Evolutionary conservation across 768 basidiomycete genomes (phyloP), one percentile per base, ranked within the genome.

Genomic region (Tremella fuciformis): DNA sequence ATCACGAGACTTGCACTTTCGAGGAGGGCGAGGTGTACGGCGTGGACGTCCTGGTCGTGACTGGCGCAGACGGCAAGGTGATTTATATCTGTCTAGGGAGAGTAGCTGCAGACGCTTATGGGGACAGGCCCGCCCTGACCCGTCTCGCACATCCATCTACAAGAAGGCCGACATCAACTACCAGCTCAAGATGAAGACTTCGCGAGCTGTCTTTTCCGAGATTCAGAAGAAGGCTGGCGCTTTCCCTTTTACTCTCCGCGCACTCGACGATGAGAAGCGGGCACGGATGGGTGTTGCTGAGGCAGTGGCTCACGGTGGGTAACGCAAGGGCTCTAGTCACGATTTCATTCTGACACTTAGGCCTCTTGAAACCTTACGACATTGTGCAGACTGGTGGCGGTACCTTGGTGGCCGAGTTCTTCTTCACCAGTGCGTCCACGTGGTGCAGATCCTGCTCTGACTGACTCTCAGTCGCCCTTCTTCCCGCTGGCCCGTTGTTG

Each of bases 161-260:
- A 92, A 96, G 77, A 84, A 89, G 57, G 89, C 91, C 68, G 78
- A 79, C 58, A 68, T 77, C 80, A 93, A 89, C 40, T 98, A 98
- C 80, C 89, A 91, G 76, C 83, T 98, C 73, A 98, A 98, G 82
- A 87, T 94, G 86, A 97, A 94, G 82, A 94, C 88, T 63, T 93
- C 92, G 44, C 88, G 94, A 63, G 84, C 87, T n/a, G 87, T 94
- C 41, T 98, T 97, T 80, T 88, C 89, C 50, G 94, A 98, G 78
- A 89, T 97, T 69, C 89, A 93, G 80, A 93, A 91, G 82, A 98
- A 97, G 61, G 90, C 96, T 41, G 94, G 94, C 22, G 83, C 91
- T 3, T 98, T 99, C 85, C 94, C 96, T 34, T 97, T 99, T 83
- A 97, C 93, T 70, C 84, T 99, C 63, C 89, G 96, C 62, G 82